Conservation (phyloP, 1,139 yeast genomes). For the Geotrichum aggregatum region DNA sequence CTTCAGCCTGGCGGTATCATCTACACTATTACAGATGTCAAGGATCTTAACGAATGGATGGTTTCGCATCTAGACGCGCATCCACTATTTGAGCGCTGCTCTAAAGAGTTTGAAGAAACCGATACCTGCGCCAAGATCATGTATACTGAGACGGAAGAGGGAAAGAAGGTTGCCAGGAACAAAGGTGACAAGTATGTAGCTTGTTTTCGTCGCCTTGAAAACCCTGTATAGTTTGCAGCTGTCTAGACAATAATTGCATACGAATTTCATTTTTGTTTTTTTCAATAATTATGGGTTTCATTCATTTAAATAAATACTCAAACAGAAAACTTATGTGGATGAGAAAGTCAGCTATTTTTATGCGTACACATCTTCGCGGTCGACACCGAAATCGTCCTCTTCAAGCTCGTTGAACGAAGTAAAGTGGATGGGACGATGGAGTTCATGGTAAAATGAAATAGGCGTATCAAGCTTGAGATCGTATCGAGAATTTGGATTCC, state of each 20-base stretch:
- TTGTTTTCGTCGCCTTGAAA: slow-evolving; percentile 61
- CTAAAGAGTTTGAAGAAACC: slow-evolving; percentile 69
- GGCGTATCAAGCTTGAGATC: slow-evolving; percentile 75
- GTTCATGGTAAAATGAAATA: slow-evolving; percentile 71
- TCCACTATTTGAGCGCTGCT: slow-evolving; percentile 80
- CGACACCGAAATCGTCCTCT: slow-evolving; percentile 58
- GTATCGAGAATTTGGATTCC: slow-evolving; percentile 60
- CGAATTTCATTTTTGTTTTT: background rate
- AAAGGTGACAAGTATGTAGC: slow-evolving; percentile 84
- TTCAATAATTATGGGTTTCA: background rate
- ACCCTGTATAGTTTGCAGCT: slow-evolving; percentile 17
- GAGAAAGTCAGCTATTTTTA: slow-evolving; percentile 30
- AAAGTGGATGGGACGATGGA: slow-evolving; percentile 88
- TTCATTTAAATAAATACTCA: background rate
- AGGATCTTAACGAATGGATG: slow-evolving; percentile 96
- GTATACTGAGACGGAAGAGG: slow-evolving; percentile 93
- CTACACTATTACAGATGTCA: slow-evolving; percentile 93
- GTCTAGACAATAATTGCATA: background rate
- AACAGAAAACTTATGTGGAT: background rate
- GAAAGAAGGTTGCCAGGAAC: slow-evolving; percentile 90
- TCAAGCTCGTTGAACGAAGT: slow-evolving; percentile 67
- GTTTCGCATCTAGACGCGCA: slow-evolving; percentile 83
- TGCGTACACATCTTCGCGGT: slow-evolving; percentile 68
- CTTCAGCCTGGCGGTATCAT: slow-evolving; percentile 81
- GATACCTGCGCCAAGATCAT: slow-evolving; percentile 83